Base-by-base conservation (phyloP, 331 rosid genomes). In the Rosa hybrid region DNA sequence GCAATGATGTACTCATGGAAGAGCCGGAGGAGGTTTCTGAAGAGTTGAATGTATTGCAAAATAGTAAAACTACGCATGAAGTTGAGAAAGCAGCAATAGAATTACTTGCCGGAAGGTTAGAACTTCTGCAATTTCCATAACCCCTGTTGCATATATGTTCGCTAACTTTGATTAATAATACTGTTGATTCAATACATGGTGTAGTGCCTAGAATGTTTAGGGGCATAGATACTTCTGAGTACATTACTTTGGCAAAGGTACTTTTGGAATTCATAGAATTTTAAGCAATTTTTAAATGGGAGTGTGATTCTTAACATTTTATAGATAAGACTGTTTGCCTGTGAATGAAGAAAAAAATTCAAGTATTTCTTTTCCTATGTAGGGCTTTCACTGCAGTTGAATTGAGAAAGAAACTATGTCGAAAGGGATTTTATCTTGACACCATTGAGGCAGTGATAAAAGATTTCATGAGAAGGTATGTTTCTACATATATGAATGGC, bases 341-440 rank as follows among this genome's bases (percentile, higher is more conserved):
- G 34, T 51, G 65, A 59, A 12, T 13, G 38, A 81, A 63, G 38
- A 75, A 75, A 39, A 20, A 4, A 9, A 6, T 68, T 83, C 44
- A 78, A 39, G 64, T 27, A 63, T 39, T 74, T 68, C 20, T 50
- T 79, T 72, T 83, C 48, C 63, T 84, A 71, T 65, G 46, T 89
- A 95, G 99, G 85, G 92, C 96, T 83, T 91, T 87, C 88, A 90
- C 98, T 23, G 88, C 91, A 68, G 88, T 87, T 71, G 96, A 91
- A 74, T 78, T 95, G 83, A 86, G 86, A 86, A 95, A 90, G 88
- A 93, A 93, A 81, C 78, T 95, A 83, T 86, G 79, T 62, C 89
- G 84, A 69, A 93, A 86, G 87, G 75, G 77, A 79, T 84, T 91
- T 85, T 85, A 91, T 81, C 83, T 86, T 5, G 77, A 84, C 74